Evolutionary conservation across 2,329 filamentous ascomycete genomes (phyloP).

Genomic region (Aspergillus sergii): DNA sequence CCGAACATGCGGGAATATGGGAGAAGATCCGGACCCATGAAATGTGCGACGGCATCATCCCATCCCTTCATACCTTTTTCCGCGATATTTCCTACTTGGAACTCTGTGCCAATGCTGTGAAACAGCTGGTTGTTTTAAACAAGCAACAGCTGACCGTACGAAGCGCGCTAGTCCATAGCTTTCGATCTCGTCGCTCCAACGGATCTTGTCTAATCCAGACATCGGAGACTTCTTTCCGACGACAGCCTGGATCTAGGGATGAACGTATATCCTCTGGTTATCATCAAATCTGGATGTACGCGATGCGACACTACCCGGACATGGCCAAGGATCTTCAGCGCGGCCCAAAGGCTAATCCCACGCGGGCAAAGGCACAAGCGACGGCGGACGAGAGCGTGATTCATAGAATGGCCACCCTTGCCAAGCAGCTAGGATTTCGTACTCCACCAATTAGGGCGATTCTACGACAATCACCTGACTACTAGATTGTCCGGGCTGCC

Average conservation of each 20-base stretch:
- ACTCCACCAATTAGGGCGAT: conserved; percentile 2
- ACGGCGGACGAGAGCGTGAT: conserved; percentile 4
- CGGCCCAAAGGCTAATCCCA: conserved; percentile 3
- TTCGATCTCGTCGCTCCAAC: not conserved
- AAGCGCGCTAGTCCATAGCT: conserved; percentile 2
- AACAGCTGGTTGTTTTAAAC: conserved; percentile 24
- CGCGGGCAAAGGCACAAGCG: not conserved
- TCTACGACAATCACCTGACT: conserved; percentile 5
- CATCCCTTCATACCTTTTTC: conserved; percentile 42
- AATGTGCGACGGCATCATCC: conserved; percentile 30
- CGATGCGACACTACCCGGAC: conserved; percentile 33
- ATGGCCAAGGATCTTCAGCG: conserved; percentile 7
- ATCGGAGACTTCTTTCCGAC: conserved; percentile 27
- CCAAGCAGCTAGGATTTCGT: conserved; percentile 5
- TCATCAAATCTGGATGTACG: conserved; percentile 34
- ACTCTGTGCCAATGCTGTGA: conserved; percentile 29
- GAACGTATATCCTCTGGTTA: conserved; percentile 23
- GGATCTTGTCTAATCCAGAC: conserved; percentile 25
- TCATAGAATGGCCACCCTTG: conserved; percentile 8
- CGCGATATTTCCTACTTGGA: conserved; percentile 39
- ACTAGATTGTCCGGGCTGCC: conserved; percentile 6
- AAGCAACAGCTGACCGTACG: conserved; percentile 1
- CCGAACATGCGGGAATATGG: conserved; percentile 36
- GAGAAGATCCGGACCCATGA: conserved; percentile 21
- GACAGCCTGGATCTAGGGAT: conserved; percentile 9